Evolutionary conservation across 2,329 filamentous ascomycete genomes (phyloP), one percentile per base, ranked within the genome.

Genomic region (Microcyclospora tardicrescens): DNA sequence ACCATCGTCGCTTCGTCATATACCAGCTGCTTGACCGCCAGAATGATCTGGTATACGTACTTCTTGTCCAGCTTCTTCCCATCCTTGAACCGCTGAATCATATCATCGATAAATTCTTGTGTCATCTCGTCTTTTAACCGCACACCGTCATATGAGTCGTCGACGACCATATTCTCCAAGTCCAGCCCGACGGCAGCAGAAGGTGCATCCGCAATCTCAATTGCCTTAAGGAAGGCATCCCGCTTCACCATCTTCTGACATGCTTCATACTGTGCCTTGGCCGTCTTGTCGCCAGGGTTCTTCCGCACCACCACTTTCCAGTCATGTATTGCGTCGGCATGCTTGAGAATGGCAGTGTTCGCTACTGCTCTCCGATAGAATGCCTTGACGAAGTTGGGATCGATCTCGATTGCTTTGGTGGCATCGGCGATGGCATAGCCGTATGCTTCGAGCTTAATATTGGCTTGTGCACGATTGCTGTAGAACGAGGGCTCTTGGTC

Each of bases 1-100:
- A 95, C 87, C 91, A 98, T 95, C 16, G 91, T 98, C 12, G 89
- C 74, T 65, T 98, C 91, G 38, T 86, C 78, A 60, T 89, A 87
- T 34, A 94, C 80, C 41, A 98, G 74, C 46, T 94, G 80, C 68
- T 83, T 85, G 52, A 93, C 84, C 5, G 84, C 83, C 52, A 95
- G 67, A 53, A 98, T 73, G 57, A 98, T 98, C 66, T 95, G 85
- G 69, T 89, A 96, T 48, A 89, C 91, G 58, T 95, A 98, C 73
- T 96, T 98, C 65, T 77, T 80, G 62, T 91, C 85, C 41, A 98
- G 73, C 64, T 84, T 89, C 73, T 98, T 96, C 57, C 91, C 91
- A 36, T 75, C 80, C 73, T 93, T 94, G 73, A 98, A 98, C 27
- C 91, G 72, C 61, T 91, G 75, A 40, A 85, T 89, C 89, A 96